These are phyloP conservation scores for Sophora flavescens DNA, from an alignment of 306 rosid species.

Conservation along the genomic window DNA sequence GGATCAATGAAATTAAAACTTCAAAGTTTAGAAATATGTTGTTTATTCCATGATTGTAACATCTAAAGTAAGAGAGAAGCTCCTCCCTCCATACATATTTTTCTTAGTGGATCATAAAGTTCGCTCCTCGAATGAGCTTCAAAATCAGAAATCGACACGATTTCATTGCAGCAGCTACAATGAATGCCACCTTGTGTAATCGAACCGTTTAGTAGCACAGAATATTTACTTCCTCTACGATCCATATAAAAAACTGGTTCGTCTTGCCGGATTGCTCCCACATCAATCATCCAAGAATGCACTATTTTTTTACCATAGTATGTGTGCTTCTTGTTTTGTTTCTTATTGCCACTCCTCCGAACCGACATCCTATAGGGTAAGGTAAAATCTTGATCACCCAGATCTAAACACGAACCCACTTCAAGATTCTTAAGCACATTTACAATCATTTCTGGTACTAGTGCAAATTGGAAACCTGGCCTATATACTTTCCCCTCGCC, in stretches of 20 bases:
- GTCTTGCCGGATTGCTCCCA: constrained; percentile 59
- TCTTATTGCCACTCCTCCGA: constrained; percentile 42
- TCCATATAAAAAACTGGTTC: constrained; percentile 61
- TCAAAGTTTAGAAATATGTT: constrained; percentile 48
- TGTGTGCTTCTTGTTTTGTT: too few species aligned
- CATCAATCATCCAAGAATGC: constrained; percentile 72
- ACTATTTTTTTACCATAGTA: constrained; percentile 69
- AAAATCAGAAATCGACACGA: constrained; percentile 58
- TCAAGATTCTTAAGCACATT: too few species aligned
- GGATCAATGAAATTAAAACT: constrained; percentile 55
- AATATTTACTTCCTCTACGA: too few species aligned
- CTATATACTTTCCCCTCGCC: too few species aligned
- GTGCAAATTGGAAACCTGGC: too few species aligned
- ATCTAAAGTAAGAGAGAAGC: constrained; percentile 66
- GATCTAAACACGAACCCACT: too few species aligned
- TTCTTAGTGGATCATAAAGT: constrained; percentile 49
- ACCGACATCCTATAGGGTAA: constrained; percentile 32
- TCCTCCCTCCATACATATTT: constrained; percentile 54
- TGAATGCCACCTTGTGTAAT: constrained; percentile 63
- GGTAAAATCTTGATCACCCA: too few species aligned
- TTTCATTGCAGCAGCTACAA: constrained; percentile 65
- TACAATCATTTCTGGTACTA: too few species aligned
- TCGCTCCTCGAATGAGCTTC: constrained; percentile 61
- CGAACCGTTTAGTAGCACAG: constrained; percentile 54
- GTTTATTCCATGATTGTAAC: constrained; percentile 68